Evolutionary conservation across 164 flowering plant species (phyloP).

Genomic region (Magnolia sinica): DNA sequence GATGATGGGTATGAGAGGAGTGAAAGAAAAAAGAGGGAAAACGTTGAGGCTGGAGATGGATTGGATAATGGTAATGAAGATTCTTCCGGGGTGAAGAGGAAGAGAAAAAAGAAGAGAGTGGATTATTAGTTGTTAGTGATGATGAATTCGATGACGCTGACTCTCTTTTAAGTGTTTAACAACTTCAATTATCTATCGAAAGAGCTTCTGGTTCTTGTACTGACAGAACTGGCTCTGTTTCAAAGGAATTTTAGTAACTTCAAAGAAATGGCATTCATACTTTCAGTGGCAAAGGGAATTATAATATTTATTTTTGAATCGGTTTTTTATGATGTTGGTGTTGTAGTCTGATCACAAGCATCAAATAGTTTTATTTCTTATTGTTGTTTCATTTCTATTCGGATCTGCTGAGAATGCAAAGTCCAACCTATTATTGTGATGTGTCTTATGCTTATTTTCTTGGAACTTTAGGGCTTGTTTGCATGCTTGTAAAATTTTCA

Average conservation of each 20-base stretch:
- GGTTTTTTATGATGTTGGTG: too few relatives aligned
- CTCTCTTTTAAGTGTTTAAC: neutral
- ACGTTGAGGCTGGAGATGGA: neutral
- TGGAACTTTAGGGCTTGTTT: too few relatives aligned
- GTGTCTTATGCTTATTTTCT: too few relatives aligned
- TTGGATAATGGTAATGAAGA: conserved; percentile 2
- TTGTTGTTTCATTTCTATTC: too few relatives aligned
- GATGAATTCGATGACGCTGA: neutral
- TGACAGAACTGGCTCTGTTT: neutral
- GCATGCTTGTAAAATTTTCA: too few relatives aligned
- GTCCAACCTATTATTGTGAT: too few relatives aligned
- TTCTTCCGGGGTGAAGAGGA: conserved; percentile 6
- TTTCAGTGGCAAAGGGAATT: too few relatives aligned
- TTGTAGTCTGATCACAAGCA: too few relatives aligned
- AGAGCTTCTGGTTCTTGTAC: neutral
- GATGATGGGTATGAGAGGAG: neutral
- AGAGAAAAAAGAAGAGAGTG: conserved; percentile 9
- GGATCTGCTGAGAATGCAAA: too few relatives aligned
- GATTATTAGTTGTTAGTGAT: neutral
- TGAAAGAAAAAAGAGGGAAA: neutral
- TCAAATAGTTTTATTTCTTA: too few relatives aligned
- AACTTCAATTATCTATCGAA: neutral
- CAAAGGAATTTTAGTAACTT: neutral
- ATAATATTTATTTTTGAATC: too few relatives aligned
- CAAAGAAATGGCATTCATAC: too few relatives aligned